These are phyloP conservation scores for Claviceps spartinae DNA, from an alignment of 2,329 filamentous ascomycete genomes.

Conservation along the genomic window DNA sequence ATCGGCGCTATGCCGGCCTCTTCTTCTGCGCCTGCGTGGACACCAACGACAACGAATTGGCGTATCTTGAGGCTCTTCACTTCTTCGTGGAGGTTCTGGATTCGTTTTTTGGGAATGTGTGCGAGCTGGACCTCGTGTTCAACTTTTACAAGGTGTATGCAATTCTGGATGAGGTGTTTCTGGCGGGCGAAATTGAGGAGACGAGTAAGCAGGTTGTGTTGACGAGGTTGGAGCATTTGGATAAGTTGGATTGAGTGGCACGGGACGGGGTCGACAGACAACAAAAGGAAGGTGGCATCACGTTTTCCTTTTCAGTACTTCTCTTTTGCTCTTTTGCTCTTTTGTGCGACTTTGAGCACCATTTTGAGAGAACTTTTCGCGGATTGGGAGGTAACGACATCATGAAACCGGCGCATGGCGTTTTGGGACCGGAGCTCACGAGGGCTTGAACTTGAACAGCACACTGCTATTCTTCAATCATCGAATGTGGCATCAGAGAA, in stretches of 20 bases:
- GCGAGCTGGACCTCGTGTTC: conserved; percentile 84
- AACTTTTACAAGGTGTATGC: conserved; percentile 87
- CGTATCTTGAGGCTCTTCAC: conserved; percentile 93
- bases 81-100: conserved; percentile 99
- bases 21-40: conserved; percentile 99
- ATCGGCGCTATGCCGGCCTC: conserved; percentile 89
- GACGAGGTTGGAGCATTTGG: conserved; percentile 84
- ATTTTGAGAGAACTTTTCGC: neutral
- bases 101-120: conserved; percentile 97
- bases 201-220: conserved; percentile 97
- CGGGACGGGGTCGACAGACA: neutral
- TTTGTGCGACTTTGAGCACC: neutral
- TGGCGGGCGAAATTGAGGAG: conserved; percentile 96
- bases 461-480: neutral
- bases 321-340: neutral
- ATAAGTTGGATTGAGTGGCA: conserved; percentile 67
- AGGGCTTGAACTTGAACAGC: neutral
- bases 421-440: neutral
- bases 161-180: conserved; percentile 94
- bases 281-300: neutral
- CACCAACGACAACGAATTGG: conserved; percentile 96
- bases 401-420: neutral
- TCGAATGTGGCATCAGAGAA: neutral
- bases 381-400: neutral
- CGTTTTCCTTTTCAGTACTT: neutral